Evolutionary conservation across 352 stramenopile genomes (phyloP).

Genomic region (Pythium sp.): DNA sequence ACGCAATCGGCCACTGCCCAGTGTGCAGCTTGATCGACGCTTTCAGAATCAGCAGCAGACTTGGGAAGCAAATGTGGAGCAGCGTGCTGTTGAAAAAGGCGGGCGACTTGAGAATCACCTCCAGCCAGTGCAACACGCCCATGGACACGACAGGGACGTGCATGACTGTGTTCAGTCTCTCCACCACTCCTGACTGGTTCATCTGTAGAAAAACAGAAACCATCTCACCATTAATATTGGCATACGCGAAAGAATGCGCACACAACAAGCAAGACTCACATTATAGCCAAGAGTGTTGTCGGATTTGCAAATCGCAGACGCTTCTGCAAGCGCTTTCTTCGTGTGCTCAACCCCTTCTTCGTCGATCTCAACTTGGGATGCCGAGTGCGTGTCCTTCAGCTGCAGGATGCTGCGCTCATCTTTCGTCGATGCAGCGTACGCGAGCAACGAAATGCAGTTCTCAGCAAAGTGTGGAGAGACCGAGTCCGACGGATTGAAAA

Average conservation of each 20-base stretch:
- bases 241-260: background rate
- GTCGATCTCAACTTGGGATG: constrained; percentile 40
- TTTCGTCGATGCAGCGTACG: constrained; percentile 71
- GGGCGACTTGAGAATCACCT: constrained; percentile 69
- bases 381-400: constrained; percentile 22
- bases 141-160: constrained; percentile 80
- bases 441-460: constrained; percentile 69
- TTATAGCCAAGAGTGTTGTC: constrained; percentile 87
- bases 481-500: constrained; percentile 79
- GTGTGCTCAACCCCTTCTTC: constrained; percentile 54
- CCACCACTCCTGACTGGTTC: constrained; percentile 81
- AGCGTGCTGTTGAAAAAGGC: constrained; percentile 82
- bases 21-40: constrained; percentile 76
- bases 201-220: constrained; percentile 41
- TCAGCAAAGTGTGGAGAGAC: constrained; percentile 54
- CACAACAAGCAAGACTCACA: constrained; percentile 30
- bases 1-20: constrained; percentile 81
- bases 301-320: constrained; percentile 77
- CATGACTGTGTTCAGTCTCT: constrained; percentile 79
- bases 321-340: constrained; percentile 66
- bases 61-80: constrained; percentile 84
- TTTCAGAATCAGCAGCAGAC: constrained; percentile 72
- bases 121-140: constrained; percentile 81
- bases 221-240: background rate
- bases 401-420: constrained; percentile 79